A percentile compares a stretch with the other conserved stretches of the same genome.
Conservation (phyloP, 768 basidiomycete species). For the Exsudoporus frostii region DNA sequence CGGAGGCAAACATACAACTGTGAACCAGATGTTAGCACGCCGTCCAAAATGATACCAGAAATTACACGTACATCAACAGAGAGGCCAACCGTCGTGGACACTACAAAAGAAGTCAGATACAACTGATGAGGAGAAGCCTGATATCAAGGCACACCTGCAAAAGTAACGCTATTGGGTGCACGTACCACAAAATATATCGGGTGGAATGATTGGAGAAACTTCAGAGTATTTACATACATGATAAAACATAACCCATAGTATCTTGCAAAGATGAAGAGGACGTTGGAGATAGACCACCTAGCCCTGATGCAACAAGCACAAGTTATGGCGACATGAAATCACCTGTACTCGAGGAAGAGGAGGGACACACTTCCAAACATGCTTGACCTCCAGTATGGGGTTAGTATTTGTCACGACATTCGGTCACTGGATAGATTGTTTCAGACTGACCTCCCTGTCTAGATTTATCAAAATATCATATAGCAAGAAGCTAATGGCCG, state of each 20-base stretch:
- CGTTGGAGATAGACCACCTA: background rate
- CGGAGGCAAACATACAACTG: conserved; percentile 1
- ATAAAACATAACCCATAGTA: background rate
- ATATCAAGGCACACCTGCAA: background rate
- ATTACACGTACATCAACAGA: background rate
- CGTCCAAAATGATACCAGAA: background rate
- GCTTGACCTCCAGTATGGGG: background rate
- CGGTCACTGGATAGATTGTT: background rate
- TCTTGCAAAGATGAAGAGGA: conserved; percentile 4
- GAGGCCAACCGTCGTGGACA: background rate
- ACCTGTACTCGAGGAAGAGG: background rate
- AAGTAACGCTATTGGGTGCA: background rate
- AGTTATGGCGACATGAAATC: background rate
- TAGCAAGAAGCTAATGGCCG: background rate
- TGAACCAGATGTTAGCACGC: background rate
- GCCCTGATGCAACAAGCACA: background rate
- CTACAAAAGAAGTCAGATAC: background rate
- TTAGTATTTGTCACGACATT: background rate
- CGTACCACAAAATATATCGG: background rate
- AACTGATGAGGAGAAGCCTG: background rate
- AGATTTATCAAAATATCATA: conserved; percentile 7
- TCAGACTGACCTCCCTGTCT: conserved; percentile 3
- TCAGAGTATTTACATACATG: background rate
- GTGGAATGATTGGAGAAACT: background rate
- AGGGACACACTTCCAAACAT: conserved; percentile 2